Conservation (phyloP, 352 stramenopile genomes). For the Phytopythium cucurbitacearum region DNA sequence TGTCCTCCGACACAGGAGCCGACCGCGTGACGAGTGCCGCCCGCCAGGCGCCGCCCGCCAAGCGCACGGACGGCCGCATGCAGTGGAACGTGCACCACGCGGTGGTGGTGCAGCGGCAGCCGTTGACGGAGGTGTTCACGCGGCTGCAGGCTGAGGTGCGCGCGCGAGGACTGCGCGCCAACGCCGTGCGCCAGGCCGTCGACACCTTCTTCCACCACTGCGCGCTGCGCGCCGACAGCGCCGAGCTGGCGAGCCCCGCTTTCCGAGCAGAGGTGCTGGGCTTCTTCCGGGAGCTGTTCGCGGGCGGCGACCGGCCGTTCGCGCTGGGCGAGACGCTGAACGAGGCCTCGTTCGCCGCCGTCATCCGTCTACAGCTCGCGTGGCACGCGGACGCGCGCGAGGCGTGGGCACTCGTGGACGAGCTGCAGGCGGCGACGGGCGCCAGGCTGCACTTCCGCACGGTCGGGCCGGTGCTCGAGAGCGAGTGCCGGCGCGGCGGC, state of each 20-base stretch:
- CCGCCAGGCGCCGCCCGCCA: no score
- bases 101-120: conserved; percentile 42
- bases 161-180: conserved; percentile 19
- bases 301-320: conserved; percentile 16
- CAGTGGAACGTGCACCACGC: conserved; percentile 44
- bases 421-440: conserved; percentile 19
- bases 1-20: no score
- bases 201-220: conserved; percentile 80
- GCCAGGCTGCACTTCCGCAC: conserved; percentile 66
- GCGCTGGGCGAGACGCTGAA: conserved; percentile 55
- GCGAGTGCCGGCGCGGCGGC: conserved; percentile 33
- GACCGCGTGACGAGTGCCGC: no score
- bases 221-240: conserved; percentile 32
- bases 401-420: conserved; percentile 47
- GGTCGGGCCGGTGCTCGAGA: conserved; percentile 55
- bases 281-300: conserved; percentile 53
- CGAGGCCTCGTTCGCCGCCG: conserved; percentile 49
- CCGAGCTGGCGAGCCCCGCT: conserved; percentile 21
- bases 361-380: conserved; percentile 55
- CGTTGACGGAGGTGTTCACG: conserved; percentile 44
- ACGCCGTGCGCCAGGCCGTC: conserved; percentile 37
- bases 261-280: conserved; percentile 25
- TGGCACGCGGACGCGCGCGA: conserved; percentile 22
- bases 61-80: conserved; percentile 1
- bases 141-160: conserved; percentile 39